A percentile compares a stretch with the other conserved stretches of the same genome.
Conservation (phyloP, 2,329 filamentous ascomycete species). For the Aurifilum marmelostoma region DNA sequence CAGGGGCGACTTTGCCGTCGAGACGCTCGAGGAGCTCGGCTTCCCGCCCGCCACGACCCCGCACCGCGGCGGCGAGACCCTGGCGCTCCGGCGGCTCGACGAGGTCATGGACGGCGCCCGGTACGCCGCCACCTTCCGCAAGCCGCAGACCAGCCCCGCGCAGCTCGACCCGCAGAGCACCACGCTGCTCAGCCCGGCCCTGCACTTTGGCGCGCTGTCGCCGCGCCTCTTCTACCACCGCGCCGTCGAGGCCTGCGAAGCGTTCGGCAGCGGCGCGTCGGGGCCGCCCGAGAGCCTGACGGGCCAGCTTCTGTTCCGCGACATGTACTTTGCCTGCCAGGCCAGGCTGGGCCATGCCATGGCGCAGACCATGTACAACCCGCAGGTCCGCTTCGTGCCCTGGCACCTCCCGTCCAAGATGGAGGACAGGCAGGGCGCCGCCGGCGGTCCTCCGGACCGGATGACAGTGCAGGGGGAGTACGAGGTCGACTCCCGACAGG, state of each 20-base stretch:
- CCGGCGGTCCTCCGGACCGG: too few species aligned
- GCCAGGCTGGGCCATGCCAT: conserved; percentile 68
- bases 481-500: conserved; percentile 63
- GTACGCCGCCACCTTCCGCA: conserved; percentile 75
- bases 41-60: conserved; percentile 66
- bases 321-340: conserved; percentile 84
- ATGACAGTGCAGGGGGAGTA: conserved; percentile 51
- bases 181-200: conserved; percentile 71
- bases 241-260: conserved; percentile 63
- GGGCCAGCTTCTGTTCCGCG: conserved; percentile 75
- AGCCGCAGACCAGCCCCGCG: conserved; percentile 75
- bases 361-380: conserved; percentile 66
- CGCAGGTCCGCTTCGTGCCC: conserved; percentile 72
- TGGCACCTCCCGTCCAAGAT: conserved; percentile 72
- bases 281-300: conserved; percentile 69
- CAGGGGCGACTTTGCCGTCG: conserved; percentile 69
- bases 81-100: conserved; percentile 61
- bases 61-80: conserved; percentile 71
- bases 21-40: conserved; percentile 71
- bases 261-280: conserved; percentile 59
- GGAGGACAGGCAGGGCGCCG: conserved; percentile 32
- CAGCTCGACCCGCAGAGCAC: conserved; percentile 74
- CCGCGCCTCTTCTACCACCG: conserved; percentile 74
- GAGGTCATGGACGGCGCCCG: conserved; percentile 63
- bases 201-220: conserved; percentile 76